phyloP scores from a whole-genome alignment of 306 rosid species.

The Fragaria vesca region DNA sequence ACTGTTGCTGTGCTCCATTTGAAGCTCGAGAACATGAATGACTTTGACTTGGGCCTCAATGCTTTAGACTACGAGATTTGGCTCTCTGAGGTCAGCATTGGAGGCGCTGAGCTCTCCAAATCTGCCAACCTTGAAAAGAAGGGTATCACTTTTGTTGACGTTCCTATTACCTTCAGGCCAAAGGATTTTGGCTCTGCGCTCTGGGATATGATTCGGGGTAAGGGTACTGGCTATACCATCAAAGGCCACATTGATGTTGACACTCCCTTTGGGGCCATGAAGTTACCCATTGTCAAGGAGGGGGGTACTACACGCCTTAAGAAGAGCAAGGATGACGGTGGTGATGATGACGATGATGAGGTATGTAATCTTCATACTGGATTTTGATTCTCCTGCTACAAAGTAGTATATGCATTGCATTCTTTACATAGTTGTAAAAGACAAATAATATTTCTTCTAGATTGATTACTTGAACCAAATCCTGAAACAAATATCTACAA shows the following conservation, averaged over 20 bases:
- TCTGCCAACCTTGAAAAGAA: constrained; percentile 62
- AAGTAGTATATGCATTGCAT: neutral
- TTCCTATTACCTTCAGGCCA: constrained; percentile 88
- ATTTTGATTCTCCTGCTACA: neutral
- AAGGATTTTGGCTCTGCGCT: constrained; percentile 92
- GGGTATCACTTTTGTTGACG: constrained; percentile 53
- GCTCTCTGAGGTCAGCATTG: constrained; percentile 78
- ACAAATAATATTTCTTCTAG: neutral
- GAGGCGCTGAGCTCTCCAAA: constrained; percentile 62
- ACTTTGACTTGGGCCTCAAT: constrained; percentile 79
- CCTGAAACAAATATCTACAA: neutral
- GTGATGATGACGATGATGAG: constrained; percentile 55
- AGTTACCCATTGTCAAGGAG: constrained; percentile 83
- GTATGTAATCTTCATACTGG: constrained; percentile 30
- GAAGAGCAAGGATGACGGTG: constrained; percentile 75
- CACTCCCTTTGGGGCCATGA: constrained; percentile 92
- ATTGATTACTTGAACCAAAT: neutral
- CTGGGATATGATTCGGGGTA: constrained; percentile 98
- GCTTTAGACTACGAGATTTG: constrained; percentile 79
- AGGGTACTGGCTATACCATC: constrained; percentile 78
- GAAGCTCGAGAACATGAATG: constrained; percentile 92
- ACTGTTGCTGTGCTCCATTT: constrained; percentile 79
- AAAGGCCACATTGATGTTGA: constrained; percentile 79
- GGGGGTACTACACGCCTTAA: constrained; percentile 91
- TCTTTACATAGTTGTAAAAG: neutral